These are phyloP conservation scores for Handroanthus guayacan DNA, from an alignment of 257 asterid species.

Conservation along the genomic window DNA sequence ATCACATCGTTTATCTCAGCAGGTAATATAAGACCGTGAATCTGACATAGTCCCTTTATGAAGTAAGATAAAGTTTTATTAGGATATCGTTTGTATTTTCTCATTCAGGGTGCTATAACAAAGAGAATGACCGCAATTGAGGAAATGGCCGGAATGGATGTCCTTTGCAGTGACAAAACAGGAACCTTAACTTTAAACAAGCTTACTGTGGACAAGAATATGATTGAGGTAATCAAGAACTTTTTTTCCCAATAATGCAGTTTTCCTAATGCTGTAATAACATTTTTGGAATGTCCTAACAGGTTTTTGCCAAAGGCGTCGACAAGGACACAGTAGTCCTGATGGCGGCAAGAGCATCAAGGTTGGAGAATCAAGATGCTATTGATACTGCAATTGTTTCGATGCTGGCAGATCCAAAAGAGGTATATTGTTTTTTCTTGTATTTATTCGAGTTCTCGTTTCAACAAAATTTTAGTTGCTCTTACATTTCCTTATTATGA, in stretches of 20 bases:
- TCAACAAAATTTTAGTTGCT: not conserved
- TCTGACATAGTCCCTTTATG: not conserved
- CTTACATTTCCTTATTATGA: not conserved
- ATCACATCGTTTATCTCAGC: conserved; percentile 49
- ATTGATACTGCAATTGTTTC: conserved; percentile 47
- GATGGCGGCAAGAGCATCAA: conserved; percentile 50
- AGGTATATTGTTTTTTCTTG: conserved; percentile 23
- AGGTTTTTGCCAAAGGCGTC: conserved; percentile 42
- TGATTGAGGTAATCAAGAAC: conserved; percentile 37
- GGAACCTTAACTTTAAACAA: conserved; percentile 46
- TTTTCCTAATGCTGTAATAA: no score
- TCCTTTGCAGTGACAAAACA: conserved; percentile 50
- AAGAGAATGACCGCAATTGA: conserved; percentile 49
- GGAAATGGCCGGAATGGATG: conserved; percentile 53
- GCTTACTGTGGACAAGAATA: conserved; percentile 41
- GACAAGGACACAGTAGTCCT: conserved; percentile 43
- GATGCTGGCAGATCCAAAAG: conserved; percentile 48
- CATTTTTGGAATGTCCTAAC: not conserved
- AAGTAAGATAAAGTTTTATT: not conserved
- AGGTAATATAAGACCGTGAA: conserved; percentile 23
- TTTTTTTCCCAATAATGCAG: not conserved
- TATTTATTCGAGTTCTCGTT: not conserved
- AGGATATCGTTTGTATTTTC: not conserved
- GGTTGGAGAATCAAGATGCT: conserved; percentile 52
- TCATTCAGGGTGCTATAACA: conserved; percentile 46